phyloP scores from a whole-genome alignment of 768 basidiomycete genomes.

The Trametes maxima region DNA sequence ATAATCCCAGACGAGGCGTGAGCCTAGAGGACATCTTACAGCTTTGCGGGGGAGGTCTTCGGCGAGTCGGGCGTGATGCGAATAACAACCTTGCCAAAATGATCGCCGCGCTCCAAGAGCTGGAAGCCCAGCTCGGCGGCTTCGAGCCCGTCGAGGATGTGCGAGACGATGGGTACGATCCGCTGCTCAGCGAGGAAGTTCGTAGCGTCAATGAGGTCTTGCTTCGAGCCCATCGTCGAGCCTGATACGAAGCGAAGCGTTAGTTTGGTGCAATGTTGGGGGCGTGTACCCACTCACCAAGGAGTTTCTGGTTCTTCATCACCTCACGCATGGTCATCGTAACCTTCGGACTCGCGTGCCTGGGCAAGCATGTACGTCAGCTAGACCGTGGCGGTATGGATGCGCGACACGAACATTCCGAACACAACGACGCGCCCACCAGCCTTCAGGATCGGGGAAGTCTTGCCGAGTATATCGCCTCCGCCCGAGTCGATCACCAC shows the following conservation, averaged over 20 bases:
- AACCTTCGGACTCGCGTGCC: conserved; percentile 63
- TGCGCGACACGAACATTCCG: conserved; percentile 37
- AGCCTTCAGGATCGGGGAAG: conserved; percentile 37
- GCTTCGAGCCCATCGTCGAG: conserved; percentile 82
- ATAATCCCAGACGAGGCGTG: neutral
- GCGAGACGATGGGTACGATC: conserved; percentile 71
- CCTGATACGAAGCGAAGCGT: conserved; percentile 43
- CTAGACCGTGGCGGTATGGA: neutral
- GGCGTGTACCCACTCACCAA: conserved; percentile 49
- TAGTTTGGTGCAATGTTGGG: too few relatives aligned
- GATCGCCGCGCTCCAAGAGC: conserved; percentile 59
- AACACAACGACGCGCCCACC: conserved; percentile 42
- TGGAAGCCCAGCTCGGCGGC: conserved; percentile 71
- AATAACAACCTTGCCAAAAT: conserved; percentile 81
- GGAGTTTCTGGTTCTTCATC: conserved; percentile 68
- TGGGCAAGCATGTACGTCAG: conserved; percentile 31
- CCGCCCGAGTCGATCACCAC: conserved; percentile 51
- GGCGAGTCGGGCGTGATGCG: conserved; percentile 36
- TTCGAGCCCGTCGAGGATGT: conserved; percentile 60
- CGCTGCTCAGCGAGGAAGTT: conserved; percentile 64
- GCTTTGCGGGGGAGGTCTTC: conserved; percentile 6
- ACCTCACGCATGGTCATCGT: conserved; percentile 80
- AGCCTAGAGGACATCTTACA: neutral
- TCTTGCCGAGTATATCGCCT: conserved; percentile 41
- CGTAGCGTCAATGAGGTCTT: conserved; percentile 74